These are phyloP conservation scores for Leucogyrophana mollusca DNA, from an alignment of 768 basidiomycete genomes.

Conservation along the genomic window DNA sequence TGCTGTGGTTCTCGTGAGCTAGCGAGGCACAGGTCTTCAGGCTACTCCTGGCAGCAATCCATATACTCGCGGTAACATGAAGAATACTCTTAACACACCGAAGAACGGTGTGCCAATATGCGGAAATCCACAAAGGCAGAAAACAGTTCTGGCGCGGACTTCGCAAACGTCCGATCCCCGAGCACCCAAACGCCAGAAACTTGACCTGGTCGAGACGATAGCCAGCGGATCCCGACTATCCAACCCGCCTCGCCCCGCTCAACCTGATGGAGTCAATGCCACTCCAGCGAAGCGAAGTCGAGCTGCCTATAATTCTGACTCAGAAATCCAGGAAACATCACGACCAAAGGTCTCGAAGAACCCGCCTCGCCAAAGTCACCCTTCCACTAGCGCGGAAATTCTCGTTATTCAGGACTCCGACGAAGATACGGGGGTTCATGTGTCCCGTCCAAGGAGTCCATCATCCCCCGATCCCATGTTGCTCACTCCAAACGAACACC, in stretches of 20 bases:
- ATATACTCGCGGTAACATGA: conserved; percentile 17
- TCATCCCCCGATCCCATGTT: conserved; percentile 23
- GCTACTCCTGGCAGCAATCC: conserved; percentile 4
- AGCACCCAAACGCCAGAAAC: conserved; percentile 22
- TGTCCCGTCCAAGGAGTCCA: conserved; percentile 9
- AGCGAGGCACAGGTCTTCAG: no score
- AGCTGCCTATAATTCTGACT: conserved; percentile 8
- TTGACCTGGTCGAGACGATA: conserved; percentile 7
- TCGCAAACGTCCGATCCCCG: conserved; percentile 1
- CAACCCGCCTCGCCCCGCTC: no score
- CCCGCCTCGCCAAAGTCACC: not conserved
- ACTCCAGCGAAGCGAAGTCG: not conserved
- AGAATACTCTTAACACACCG: not conserved
- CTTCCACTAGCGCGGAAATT: conserved; percentile 15
- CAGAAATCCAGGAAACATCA: conserved; percentile 21
- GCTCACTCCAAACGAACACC: not conserved
- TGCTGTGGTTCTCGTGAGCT: no score
- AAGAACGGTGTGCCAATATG: not conserved
- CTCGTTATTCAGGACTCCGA: conserved; percentile 14
- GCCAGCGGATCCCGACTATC: not conserved
- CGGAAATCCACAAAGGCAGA: conserved; percentile 23
- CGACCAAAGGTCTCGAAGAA: not conserved
- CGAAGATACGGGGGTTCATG: conserved; percentile 22
- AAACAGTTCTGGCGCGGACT: conserved; percentile 20
- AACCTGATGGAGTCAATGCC: not conserved